phyloP scores from a whole-genome alignment of 2,329 filamentous ascomycete species.

The Epichloe gansuensis region DNA sequence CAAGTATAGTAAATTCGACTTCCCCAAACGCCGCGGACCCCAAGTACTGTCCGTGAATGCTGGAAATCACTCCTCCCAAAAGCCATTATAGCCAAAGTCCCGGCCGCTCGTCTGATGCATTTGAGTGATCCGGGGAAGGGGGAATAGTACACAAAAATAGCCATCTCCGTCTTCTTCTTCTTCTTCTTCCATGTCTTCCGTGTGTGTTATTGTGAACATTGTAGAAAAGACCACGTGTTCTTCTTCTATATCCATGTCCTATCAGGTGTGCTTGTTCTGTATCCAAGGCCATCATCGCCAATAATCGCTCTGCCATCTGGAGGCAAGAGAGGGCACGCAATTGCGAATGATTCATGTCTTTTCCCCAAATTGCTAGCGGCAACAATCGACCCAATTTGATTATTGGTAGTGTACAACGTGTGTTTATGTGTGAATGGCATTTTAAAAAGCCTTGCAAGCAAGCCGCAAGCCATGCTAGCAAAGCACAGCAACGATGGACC shows the following conservation, averaged over 20 bases:
- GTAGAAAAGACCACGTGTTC: neutral
- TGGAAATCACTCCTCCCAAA: constrained; percentile 4
- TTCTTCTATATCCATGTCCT: constrained; percentile 2
- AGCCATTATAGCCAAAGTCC: constrained; percentile 9
- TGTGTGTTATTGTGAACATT: neutral
- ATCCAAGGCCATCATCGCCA: constrained; percentile 1
- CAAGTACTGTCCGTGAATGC: constrained; percentile 10
- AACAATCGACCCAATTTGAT: neutral
- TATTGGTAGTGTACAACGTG: neutral
- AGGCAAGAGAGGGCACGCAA: neutral
- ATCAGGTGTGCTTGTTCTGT: neutral
- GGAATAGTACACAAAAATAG: constrained; percentile 10
- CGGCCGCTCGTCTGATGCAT: constrained; percentile 8
- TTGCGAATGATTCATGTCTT: neutral
- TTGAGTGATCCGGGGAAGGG: neutral
- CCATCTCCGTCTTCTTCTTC: neutral
- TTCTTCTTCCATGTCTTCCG: neutral
- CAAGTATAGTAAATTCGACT: neutral
- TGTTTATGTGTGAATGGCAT: neutral
- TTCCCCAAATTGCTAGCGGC: neutral
- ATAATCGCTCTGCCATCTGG: neutral
- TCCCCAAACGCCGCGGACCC: constrained; percentile 11
- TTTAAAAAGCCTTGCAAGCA: neutral
- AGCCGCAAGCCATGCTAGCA: neutral
- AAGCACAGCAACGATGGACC: too few species aligned